phyloP scores from a whole-genome alignment of 106 monocot genomes.

The Vanilla planifolia region DNA sequence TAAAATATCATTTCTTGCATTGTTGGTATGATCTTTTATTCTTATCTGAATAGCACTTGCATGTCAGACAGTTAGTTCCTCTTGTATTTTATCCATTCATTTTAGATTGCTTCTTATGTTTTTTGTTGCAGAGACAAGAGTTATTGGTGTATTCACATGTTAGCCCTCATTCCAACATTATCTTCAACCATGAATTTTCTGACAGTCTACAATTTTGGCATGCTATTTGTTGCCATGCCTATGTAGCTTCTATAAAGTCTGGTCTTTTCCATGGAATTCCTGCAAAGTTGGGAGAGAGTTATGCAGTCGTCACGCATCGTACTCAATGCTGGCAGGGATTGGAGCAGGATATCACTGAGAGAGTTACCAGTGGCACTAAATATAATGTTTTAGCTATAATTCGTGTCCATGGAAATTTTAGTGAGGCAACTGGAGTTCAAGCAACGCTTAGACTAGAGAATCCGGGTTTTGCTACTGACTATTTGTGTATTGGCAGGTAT shows the following conservation, averaged over 20 bases:
- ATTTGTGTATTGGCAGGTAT: conserved; percentile 62
- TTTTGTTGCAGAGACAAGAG: conserved; percentile 16
- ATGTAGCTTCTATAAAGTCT: conserved; percentile 35
- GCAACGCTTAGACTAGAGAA: conserved; percentile 59
- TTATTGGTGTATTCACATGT: conserved; percentile 8
- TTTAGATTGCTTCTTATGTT: not conserved
- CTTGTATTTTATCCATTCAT: not conserved
- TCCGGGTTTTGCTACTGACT: conserved; percentile 28
- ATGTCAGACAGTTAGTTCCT: not conserved
- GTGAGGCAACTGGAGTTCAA: conserved; percentile 27
- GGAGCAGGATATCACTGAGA: conserved; percentile 76
- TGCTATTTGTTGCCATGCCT: conserved; percentile 58
- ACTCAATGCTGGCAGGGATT: conserved; percentile 78
- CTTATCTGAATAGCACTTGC: too few species aligned
- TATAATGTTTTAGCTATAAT: conserved; percentile 59
- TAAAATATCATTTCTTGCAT: too few species aligned
- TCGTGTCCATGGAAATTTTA: conserved; percentile 43
- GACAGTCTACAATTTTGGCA: conserved; percentile 53
- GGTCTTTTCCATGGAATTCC: conserved; percentile 22
- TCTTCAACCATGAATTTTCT: conserved; percentile 76
- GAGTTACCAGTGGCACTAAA: conserved; percentile 25
- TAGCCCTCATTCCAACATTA: conserved; percentile 26
- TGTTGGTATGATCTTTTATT: too few species aligned
- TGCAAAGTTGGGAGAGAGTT: conserved; percentile 24
- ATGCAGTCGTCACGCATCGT: conserved; percentile 68